Percentiles rank a stretch among this genome's conserved stretches.
phyloP scores from a whole-genome alignment of 345 rosid species.

The Trapa bicornis region DNA sequence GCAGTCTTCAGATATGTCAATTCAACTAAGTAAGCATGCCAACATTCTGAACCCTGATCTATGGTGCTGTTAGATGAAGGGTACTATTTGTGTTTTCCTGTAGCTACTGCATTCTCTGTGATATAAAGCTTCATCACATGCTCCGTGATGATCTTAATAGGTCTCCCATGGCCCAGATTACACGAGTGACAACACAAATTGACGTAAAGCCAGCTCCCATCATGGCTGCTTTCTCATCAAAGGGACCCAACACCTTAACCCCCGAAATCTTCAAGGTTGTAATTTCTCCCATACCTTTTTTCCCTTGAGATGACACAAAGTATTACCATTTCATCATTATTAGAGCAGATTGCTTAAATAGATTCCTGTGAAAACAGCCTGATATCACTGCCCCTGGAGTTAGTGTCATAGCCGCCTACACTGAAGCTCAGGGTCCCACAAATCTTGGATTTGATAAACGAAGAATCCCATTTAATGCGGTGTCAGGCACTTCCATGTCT shows the following conservation, averaged over 20 bases:
- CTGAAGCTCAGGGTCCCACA: constrained; percentile 46
- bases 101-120: neutral
- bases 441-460: constrained; percentile 36
- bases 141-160: constrained; percentile 13
- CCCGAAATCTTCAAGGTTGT: constrained; percentile 57
- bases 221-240: constrained; percentile 74
- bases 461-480: constrained; percentile 33
- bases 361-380: constrained; percentile 24
- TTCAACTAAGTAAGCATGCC: constrained; percentile 28
- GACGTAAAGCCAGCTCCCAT: constrained; percentile 49
- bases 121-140: neutral
- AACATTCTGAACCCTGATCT: neutral
- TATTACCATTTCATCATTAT: neutral
- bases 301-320: neutral
- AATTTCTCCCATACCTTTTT: neutral
- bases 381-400: constrained; percentile 87
- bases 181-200: constrained; percentile 23
- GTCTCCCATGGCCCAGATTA: constrained; percentile 45
- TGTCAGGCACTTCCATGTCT: constrained; percentile 82
- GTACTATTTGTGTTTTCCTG: neutral
- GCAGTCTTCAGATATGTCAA: constrained; percentile 38
- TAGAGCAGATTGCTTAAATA: neutral
- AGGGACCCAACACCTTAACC: constrained; percentile 50
- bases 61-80: neutral
- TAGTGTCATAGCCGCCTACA: constrained; percentile 60